A percentile compares a stretch with the other conserved stretches of the same genome.
Evolutionary conservation across 2,329 filamentous ascomycete genomes (phyloP).

Genomic region (Calonectria crousiana): DNA sequence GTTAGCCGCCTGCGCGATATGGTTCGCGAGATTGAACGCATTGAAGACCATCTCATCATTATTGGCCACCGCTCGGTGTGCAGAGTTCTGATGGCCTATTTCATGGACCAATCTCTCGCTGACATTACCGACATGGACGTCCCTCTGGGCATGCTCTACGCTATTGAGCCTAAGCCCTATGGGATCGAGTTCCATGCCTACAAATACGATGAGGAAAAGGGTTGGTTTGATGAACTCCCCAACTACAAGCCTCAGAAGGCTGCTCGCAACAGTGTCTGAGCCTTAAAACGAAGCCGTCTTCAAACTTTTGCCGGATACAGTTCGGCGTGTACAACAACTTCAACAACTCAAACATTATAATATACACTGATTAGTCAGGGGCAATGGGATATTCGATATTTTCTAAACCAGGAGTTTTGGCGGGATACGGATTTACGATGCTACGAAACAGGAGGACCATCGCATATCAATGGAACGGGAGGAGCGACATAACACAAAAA

Average conservation of each 20-base stretch:
- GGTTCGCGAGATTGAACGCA: conserved; percentile 96
- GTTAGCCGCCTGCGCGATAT: conserved; percentile 96
- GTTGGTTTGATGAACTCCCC: conserved; percentile 89
- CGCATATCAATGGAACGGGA: conserved; percentile 45
- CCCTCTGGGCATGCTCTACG: conserved; percentile 92
- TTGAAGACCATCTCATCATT: conserved; percentile 94
- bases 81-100: conserved; percentile 94
- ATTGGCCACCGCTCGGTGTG: conserved; percentile 94
- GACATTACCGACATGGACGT: conserved; percentile 96
- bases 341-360: conserved; percentile 22
- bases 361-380: conserved; percentile 11
- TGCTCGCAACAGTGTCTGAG: conserved; percentile 47
- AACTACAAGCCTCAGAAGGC: conserved; percentile 80
- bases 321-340: conserved; percentile 40
- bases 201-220: conserved; percentile 81
- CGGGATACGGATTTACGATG: conserved; percentile 37
- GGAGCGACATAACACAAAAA: conserved; percentile 37
- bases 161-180: conserved; percentile 97
- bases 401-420: conserved; percentile 36
- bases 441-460: conserved; percentile 40
- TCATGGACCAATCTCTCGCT: conserved; percentile 90
- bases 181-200: conserved; percentile 98
- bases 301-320: conserved; percentile 11
- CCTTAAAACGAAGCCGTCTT: conserved; percentile 7
- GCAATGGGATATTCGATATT: conserved; percentile 17